phyloP scores from a whole-genome alignment of 2,329 filamentous ascomycete species.

The Fusarium mangiferae region DNA sequence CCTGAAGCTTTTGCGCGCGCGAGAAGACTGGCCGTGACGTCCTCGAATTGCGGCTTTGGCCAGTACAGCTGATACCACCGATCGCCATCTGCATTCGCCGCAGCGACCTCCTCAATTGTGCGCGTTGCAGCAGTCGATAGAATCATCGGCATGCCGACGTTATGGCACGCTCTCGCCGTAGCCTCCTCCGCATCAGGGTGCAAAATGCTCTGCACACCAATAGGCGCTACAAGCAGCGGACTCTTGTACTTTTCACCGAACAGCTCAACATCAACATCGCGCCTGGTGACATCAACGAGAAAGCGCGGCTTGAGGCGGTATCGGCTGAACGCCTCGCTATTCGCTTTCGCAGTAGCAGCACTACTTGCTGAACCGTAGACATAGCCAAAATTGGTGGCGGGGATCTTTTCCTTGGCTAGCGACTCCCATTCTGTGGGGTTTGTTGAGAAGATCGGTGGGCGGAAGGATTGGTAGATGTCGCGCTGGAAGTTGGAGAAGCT shows the following conservation, averaged over 20 bases:
- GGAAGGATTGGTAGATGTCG: constrained; percentile 40
- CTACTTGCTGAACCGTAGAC: constrained; percentile 71
- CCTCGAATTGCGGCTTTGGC: constrained; percentile 66
- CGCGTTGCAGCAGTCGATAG: constrained; percentile 72
- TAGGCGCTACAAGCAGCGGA: constrained; percentile 69
- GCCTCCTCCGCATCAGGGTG: constrained; percentile 73
- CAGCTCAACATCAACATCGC: constrained; percentile 62
- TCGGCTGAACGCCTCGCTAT: constrained; percentile 65
- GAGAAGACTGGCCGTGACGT: constrained; percentile 72
- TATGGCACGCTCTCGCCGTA: constrained; percentile 69
- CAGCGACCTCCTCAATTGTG: constrained; percentile 73
- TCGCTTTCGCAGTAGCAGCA: constrained; percentile 68
- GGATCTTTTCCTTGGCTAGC: constrained; percentile 29
- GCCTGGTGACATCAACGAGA: constrained; percentile 55
- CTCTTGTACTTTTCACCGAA: constrained; percentile 61
- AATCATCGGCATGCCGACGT: constrained; percentile 72
- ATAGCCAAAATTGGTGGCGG: constrained; percentile 61
- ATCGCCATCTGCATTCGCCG: constrained; percentile 64
- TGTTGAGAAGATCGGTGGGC: constrained; percentile 34
- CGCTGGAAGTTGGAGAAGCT: constrained; percentile 38
- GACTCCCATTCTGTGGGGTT: constrained; percentile 37
- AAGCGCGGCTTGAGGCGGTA: constrained; percentile 64
- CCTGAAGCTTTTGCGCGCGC: constrained; percentile 69
- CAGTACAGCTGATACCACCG: constrained; percentile 83
- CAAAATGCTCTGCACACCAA: constrained; percentile 76